Evolutionary conservation across 163 green algal genomes (phyloP).

Genomic region (Scenedesmus sp.): DNA sequence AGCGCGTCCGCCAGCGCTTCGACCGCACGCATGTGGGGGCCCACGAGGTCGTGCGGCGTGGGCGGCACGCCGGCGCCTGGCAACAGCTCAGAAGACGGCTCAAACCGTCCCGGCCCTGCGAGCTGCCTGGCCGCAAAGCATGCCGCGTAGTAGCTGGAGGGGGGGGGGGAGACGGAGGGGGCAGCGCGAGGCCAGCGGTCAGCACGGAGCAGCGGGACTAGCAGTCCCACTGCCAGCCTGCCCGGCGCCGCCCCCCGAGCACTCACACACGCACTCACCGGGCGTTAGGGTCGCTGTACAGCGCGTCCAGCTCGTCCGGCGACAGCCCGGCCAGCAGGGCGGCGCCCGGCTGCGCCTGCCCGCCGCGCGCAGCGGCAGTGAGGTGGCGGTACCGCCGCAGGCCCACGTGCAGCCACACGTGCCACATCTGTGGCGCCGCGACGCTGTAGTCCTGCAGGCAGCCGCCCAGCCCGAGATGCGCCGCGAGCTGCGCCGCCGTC

Average conservation of each 20-base stretch:
- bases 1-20: not conserved
- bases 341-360: not conserved
- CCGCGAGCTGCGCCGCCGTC: too few relatives aligned
- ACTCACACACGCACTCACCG: slow-evolving; percentile 2
- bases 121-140: slow-evolving; percentile 22
- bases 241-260: not conserved
- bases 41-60: not conserved
- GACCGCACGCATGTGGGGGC: not conserved
- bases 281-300: slow-evolving; percentile 17
- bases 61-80: not conserved
- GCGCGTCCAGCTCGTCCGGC: not conserved
- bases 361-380: too few relatives aligned
- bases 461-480: not conserved
- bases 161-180: too few relatives aligned
- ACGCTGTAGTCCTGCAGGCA: not conserved
- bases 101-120: too few relatives aligned
- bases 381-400: too few relatives aligned
- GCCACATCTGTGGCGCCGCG: too few relatives aligned
- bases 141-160: slow-evolving; percentile 13
- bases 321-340: not conserved
- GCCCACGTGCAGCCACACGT: too few relatives aligned
- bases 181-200: too few relatives aligned
- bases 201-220: not conserved
- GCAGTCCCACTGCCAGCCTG: not conserved
- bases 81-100: not conserved